Evolutionary conservation across 768 basidiomycete genomes (phyloP), one percentile per base, ranked within the genome.

Genomic region (Kwoniella dendrophila): DNA sequence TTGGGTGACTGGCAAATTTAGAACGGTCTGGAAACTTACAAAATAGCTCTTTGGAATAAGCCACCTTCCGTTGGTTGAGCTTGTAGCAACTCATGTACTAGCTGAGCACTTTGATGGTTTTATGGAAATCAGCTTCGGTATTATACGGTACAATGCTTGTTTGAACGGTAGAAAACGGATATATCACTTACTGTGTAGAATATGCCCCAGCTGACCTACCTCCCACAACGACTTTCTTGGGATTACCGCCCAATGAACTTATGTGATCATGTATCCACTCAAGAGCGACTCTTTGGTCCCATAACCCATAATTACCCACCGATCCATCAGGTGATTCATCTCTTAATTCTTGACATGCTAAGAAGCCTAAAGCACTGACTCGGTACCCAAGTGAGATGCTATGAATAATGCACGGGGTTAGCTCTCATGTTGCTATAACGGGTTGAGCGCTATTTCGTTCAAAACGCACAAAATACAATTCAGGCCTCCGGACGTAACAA

Each of bases 201-300:
- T 63, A 63, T 8, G 62, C 49, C 11, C 63, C 63, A 5, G 63
- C 63, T 10, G 56, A 59, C 27, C 58, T 58, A 48, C 63, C 63
- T 11, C 63, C 63, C 8, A 64, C 44, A 10, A 56, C 56, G 14
- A 64, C 47, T 22, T 33, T 32, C 27, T 38, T 12, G 4, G 63
- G 63, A 45, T 64, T 64, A 10, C 63, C 63, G 16, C 63, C 57
- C 47, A 64, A 51, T 6, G 59, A 20, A 24, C 52, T 43, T 12
- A 64, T 51, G 36, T 64, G 51, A 43, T 55, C 20, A 44, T 51
- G 40, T 4, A 51, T 47, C 63, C 63, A 64, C 49, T 64, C 56
- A 33, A 64, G 51, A 12, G 58, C 63, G 8, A 59, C 36, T 26
- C 63, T 58, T 51, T 64, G 63, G 26, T 59, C 58, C 63, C 49